phyloP scores from a whole-genome alignment of 2,329 filamentous ascomycete genomes.

The Kalaharituber pfeilii region DNA sequence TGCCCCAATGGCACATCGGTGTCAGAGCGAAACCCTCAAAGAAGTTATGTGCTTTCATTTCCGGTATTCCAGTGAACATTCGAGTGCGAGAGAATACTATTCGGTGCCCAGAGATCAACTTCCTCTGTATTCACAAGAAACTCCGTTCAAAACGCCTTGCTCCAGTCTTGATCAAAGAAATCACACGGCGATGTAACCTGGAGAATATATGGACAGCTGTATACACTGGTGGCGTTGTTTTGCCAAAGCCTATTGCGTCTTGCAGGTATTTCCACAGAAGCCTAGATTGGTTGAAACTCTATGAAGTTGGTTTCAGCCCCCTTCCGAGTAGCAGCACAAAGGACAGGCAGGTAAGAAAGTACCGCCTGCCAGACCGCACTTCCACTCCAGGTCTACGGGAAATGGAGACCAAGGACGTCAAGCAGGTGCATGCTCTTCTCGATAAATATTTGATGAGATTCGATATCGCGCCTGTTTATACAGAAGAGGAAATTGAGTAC shows the following conservation, averaged over 20 bases:
- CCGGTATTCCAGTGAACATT: conserved; percentile 71
- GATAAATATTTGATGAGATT: conserved; percentile 62
- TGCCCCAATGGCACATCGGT: conserved; percentile 84
- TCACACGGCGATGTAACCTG: conserved; percentile 79
- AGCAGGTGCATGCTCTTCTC: conserved; percentile 56
- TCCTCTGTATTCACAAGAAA: conserved; percentile 96
- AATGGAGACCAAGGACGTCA: conserved; percentile 64
- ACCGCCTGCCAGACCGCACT: conserved; percentile 59
- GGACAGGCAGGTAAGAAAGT: conserved; percentile 68
- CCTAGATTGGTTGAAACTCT: conserved; percentile 89
- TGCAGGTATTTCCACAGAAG: conserved; percentile 91
- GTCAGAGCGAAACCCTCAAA: conserved; percentile 67
- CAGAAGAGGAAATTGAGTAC: conserved; percentile 63
- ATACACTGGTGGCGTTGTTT: conserved; percentile 79
- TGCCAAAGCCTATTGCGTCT: conserved; percentile 81
- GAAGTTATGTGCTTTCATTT: conserved; percentile 90
- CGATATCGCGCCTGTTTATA: conserved; percentile 69
- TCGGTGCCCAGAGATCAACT: conserved; percentile 85
- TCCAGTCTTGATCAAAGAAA: conserved; percentile 91
- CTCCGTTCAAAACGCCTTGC: conserved; percentile 81
- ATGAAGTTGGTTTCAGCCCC: conserved; percentile 85
- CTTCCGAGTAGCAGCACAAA: conserved; percentile 71
- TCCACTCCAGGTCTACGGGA: conserved; percentile 56
- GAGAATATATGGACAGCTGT: conserved; percentile 83
- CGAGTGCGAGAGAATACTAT: conserved; percentile 61